These are phyloP conservation scores for Termitomyces sp. DNA, from an alignment of 768 basidiomycete species.

Conservation along the genomic window DNA sequence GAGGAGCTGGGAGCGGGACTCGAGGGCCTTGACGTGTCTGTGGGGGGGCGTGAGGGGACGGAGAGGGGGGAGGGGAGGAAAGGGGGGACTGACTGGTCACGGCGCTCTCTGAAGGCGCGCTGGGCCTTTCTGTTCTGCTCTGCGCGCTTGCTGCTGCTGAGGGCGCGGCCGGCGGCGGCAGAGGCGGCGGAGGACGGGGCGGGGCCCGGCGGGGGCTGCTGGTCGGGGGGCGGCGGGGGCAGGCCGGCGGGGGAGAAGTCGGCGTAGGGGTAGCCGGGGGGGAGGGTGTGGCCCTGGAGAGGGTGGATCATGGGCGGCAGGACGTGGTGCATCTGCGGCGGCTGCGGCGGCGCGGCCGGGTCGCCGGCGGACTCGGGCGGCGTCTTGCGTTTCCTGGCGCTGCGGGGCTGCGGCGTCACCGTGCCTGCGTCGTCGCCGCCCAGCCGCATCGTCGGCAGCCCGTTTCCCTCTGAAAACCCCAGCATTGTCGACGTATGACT, in stretches of 20 bases:
- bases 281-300: constrained; percentile 22
- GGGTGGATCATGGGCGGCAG: constrained; percentile 53
- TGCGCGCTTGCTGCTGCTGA: constrained; percentile 81
- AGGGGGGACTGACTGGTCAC: constrained; percentile 67
- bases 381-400: constrained; percentile 63
- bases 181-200: constrained; percentile 11
- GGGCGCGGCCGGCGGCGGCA: constrained; percentile 36
- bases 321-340: constrained; percentile 40
- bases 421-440: constrained; percentile 49
- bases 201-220: constrained; percentile 18
- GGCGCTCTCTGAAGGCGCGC: constrained; percentile 82
- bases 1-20: constrained; percentile 78
- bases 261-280: constrained; percentile 44
- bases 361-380: constrained; percentile 21
- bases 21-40: constrained; percentile 84
- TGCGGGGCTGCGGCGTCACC: constrained; percentile 26
- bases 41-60: neutral
- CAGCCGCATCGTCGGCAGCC: constrained; percentile 44
- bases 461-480: constrained; percentile 21
- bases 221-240: constrained; percentile 21
- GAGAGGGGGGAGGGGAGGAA: neutral
- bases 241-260: constrained; percentile 55
- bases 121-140: constrained; percentile 96
- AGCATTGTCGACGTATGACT: constrained; percentile 38
- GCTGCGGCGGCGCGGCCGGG: constrained; percentile 19